Evolutionary conservation across 257 asterid genomes (phyloP).

Genomic region (Lantana camara): DNA sequence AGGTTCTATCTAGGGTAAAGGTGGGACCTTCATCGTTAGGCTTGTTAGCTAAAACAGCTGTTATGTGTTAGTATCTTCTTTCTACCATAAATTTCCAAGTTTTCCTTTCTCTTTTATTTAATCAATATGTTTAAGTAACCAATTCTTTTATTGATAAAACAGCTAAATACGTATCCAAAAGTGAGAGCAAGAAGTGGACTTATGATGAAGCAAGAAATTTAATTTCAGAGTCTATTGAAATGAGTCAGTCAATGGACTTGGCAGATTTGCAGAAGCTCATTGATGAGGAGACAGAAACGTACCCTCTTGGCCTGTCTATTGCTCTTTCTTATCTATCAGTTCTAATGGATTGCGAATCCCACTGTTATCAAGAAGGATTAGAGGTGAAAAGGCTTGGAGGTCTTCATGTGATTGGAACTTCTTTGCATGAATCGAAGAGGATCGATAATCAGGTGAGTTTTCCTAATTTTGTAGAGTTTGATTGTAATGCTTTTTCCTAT

Average conservation of each 20-base stretch:
- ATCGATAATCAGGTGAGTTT: slow-evolving; percentile 89
- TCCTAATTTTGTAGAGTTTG: slow-evolving; percentile 20
- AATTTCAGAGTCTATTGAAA: slow-evolving; percentile 76
- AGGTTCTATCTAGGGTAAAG: slow-evolving; percentile 86
- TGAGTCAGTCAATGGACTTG: slow-evolving; percentile 72
- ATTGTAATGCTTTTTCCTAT: no score
- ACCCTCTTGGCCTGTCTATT: slow-evolving; percentile 89
- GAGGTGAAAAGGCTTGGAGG: slow-evolving; percentile 97
- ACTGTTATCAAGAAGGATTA: slow-evolving; percentile 79
- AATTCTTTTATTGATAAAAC: slow-evolving; percentile 23
- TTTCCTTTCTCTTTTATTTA: slow-evolving; percentile 7
- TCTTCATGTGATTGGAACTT: slow-evolving; percentile 96
- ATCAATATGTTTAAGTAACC: background rate
- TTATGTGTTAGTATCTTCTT: slow-evolving; percentile 69
- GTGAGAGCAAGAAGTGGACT: slow-evolving; percentile 75
- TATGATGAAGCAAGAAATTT: slow-evolving; percentile 72
- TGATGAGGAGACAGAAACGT: slow-evolving; percentile 73
- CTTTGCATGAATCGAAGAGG: slow-evolving; percentile 96
- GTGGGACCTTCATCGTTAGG: slow-evolving; percentile 92
- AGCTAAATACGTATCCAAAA: slow-evolving; percentile 84
- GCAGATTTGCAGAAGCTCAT: slow-evolving; percentile 75
- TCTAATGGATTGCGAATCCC: slow-evolving; percentile 82
- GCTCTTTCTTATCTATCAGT: slow-evolving; percentile 87
- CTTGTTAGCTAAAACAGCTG: slow-evolving; percentile 79
- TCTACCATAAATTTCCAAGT: slow-evolving; percentile 1